phyloP scores from a whole-genome alignment of 2,329 filamentous ascomycete genomes.

The Stagonosporopsis cucurbitacearum region DNA sequence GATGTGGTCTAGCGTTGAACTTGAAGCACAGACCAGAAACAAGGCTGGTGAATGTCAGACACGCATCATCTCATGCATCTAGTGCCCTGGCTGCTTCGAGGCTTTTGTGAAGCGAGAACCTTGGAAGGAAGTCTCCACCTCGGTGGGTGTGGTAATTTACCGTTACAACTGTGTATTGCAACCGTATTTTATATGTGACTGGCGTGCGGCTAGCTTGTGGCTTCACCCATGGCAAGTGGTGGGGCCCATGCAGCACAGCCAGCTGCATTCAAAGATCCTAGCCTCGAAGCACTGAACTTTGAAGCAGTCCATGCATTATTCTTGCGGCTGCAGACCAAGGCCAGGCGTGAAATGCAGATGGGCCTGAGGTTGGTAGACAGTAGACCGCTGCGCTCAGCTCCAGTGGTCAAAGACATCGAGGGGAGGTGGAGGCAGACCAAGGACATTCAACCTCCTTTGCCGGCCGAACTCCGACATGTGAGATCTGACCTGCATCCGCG shows the following conservation, averaged over 20 bases:
- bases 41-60: conserved; percentile 19
- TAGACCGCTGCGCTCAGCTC: too few species aligned
- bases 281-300: not conserved
- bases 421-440: not conserved
- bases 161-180: conserved; percentile 6
- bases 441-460: not conserved
- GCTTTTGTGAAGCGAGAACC: conserved; percentile 11
- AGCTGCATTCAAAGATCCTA: not conserved
- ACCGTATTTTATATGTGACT: not conserved
- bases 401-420: not conserved
- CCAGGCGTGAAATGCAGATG: too few species aligned
- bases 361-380: not conserved
- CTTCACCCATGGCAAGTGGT: not conserved
- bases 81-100: conserved; percentile 3
- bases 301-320: not conserved
- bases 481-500: conserved; percentile 8
- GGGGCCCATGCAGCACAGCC: not conserved
- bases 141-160: not conserved
- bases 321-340: not conserved
- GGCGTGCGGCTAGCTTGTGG: not conserved
- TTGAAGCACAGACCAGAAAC: conserved; percentile 12
- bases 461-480: not conserved
- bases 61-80: conserved; percentile 15
- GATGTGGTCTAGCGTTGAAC: conserved; percentile 16
- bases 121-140: conserved; percentile 1